Conservation (phyloP, 1,284 basidiomycete genomes). For the Neolentinus lepideus region DNA sequence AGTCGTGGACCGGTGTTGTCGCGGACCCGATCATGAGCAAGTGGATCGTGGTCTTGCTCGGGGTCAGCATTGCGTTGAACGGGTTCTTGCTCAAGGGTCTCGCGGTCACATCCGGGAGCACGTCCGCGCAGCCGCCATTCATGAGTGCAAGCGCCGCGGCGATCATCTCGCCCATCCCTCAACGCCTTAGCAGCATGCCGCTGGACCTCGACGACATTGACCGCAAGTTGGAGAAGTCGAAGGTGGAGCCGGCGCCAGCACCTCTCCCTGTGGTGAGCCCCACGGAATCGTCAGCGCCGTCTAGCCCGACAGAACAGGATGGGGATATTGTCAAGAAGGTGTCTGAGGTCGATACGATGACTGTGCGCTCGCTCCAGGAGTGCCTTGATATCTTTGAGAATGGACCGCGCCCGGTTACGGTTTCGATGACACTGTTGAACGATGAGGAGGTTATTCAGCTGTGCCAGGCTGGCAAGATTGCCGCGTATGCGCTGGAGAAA, state of each 20-base stretch:
- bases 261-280: background rate
- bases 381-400: conserved; percentile 84
- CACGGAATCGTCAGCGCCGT: background rate
- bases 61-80: conserved; percentile 86
- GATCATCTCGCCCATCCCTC: conserved; percentile 13
- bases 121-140: conserved; percentile 23
- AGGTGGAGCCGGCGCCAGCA: conserved; percentile 4
- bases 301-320: conserved; percentile 1
- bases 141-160: background rate
- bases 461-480: conserved; percentile 89
- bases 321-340: conserved; percentile 9
- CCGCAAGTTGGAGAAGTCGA: conserved; percentile 21
- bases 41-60: conserved; percentile 90
- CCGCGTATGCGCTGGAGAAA: conserved; percentile 93
- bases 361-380: conserved; percentile 65
- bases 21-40: conserved; percentile 94
- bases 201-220: conserved; percentile 25
- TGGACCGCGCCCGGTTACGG: conserved; percentile 62
- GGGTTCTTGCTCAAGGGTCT: conserved; percentile 89
- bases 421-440: conserved; percentile 55
- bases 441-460: conserved; percentile 93
- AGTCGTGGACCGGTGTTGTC: conserved; percentile 90
- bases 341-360: conserved; percentile 11
- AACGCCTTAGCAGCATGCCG: conserved; percentile 14
- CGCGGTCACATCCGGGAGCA: conserved; percentile 35